Base-by-base conservation (phyloP, 352 stramenopile genomes). In the Phytophthora kernoviae region DNA sequence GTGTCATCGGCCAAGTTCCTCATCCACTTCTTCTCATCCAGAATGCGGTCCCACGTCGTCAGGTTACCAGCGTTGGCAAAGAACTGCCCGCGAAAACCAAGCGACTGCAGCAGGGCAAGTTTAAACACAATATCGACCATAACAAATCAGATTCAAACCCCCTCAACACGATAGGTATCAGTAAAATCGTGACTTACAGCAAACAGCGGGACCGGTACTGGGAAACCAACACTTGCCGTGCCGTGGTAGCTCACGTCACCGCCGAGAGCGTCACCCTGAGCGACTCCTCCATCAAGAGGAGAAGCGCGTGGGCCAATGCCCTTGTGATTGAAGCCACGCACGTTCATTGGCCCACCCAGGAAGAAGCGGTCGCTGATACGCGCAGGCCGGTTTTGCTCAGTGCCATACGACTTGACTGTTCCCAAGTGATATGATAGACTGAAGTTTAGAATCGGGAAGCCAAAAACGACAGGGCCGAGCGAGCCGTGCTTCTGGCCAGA, bases 291-390 rank as follows among this genome's bases (percentile, higher is more conserved):
- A 50, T 96, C 88, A 46, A 89, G 80, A 21, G 88, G 87, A 9
- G 89, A 93, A 12, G 91, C 89, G 8, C 90, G 87, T 42, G 89
- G 89, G 26, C 91, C 91, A 17, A 96, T 83, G 15, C 91, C 91
- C 71, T 96, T 94, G 73, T 96, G 77, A 62, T 96, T 91, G 58
- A 98, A 98, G 15, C 91, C 91, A 37, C 91, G 87, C 44, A 98
- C 75, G 30, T 57, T 95, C 74, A 96, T 87, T 2, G 90, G 89
- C 0, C 91, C 91, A 7, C 91, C 91, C 22, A 98, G 59, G 73
- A 96, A 96, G 60, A 97, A 98, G 11, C 91, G 86, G 60, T 98
- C 91, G 65, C 88, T 96, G 45, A 98, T 91, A 18, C 86, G 83
- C n/a, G 88, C 85, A 12, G 86, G 84, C n/a, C 81, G 84, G 51